phyloP scores from a whole-genome alignment of 2,329 filamentous ascomycete genomes.

The Beauveria sp. region DNA sequence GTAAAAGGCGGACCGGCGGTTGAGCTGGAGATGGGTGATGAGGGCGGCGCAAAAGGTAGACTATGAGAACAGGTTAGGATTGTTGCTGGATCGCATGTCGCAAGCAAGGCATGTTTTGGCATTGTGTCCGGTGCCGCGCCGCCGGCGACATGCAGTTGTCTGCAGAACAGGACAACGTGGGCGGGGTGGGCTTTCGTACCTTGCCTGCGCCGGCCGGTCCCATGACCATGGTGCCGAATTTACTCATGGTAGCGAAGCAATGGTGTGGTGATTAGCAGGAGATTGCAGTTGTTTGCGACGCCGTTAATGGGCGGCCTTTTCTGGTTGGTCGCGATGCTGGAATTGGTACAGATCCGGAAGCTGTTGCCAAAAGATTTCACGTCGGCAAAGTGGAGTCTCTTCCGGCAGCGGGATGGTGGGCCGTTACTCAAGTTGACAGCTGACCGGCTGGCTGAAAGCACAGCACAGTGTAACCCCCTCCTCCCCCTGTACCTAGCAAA shows the following conservation, averaged over 20 bases:
- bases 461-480: background rate
- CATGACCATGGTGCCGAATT: constrained; percentile 93
- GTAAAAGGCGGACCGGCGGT: constrained; percentile 91
- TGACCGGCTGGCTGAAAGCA: background rate
- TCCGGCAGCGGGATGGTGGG: background rate
- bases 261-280: background rate
- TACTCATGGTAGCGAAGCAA: constrained; percentile 60
- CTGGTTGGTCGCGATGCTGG: background rate
- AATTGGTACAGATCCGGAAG: background rate
- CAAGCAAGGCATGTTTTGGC: background rate
- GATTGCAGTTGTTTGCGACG: background rate
- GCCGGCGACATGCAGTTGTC: background rate
- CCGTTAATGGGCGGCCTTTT: background rate
- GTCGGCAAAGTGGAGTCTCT: background rate
- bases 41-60: constrained; percentile 92
- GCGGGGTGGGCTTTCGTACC: constrained; percentile 34
- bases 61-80: constrained; percentile 28
- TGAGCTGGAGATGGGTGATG: constrained; percentile 86
- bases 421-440: background rate
- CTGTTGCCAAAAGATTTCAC: constrained; percentile 3
- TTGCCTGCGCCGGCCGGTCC: constrained; percentile 94
- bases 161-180: background rate
- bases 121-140: background rate
- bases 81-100: background rate
- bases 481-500: background rate